A percentile compares a stretch with the other conserved stretches of the same genome.
Conservation (phyloP, 2,329 filamentous ascomycete species). For the Neopestalotiopsis clavispora region DNA sequence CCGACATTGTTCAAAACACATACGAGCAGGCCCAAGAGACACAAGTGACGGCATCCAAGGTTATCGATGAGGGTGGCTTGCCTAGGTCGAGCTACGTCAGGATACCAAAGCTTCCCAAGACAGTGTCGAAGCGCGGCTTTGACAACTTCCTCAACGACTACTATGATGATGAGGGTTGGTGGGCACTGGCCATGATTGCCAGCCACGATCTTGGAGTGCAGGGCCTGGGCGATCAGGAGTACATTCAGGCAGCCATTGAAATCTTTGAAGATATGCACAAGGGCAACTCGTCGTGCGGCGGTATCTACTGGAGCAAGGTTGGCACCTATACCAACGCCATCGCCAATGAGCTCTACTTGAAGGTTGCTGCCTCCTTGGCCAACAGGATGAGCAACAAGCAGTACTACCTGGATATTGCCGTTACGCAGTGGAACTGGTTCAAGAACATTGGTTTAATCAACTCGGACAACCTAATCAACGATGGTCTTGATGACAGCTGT, state of each 20-base stretch:
- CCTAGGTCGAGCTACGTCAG: conserved; percentile 34
- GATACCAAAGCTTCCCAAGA: conserved; percentile 24
- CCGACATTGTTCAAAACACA: conserved; percentile 36
- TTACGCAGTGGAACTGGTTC: conserved; percentile 58
- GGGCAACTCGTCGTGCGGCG: conserved; percentile 52
- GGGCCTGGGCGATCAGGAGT: conserved; percentile 40
- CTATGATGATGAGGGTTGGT: conserved; percentile 69
- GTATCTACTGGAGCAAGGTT: conserved; percentile 62
- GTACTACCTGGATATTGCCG: conserved; percentile 52
- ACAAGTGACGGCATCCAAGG: conserved; percentile 30
- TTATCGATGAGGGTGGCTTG: conserved; percentile 26
- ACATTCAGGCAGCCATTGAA: conserved; percentile 51
- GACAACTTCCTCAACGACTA: conserved; percentile 58
- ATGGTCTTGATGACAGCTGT: conserved; percentile 54
- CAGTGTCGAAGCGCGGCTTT: conserved; percentile 37
- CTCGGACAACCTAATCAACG: conserved; percentile 52
- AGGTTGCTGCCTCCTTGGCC: conserved; percentile 57
- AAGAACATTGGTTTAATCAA: conserved; percentile 55
- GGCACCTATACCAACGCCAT: conserved; percentile 54
- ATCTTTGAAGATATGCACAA: conserved; percentile 58
- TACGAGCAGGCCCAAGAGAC: conserved; percentile 30
- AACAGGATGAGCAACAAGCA: conserved; percentile 47
- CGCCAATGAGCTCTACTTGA: conserved; percentile 62
- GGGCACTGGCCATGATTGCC: conserved; percentile 61
- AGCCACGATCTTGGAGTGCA: conserved; percentile 51